phyloP scores from a whole-genome alignment of 2,329 filamentous ascomycete genomes.

The Aspergillus aculeatus region DNA sequence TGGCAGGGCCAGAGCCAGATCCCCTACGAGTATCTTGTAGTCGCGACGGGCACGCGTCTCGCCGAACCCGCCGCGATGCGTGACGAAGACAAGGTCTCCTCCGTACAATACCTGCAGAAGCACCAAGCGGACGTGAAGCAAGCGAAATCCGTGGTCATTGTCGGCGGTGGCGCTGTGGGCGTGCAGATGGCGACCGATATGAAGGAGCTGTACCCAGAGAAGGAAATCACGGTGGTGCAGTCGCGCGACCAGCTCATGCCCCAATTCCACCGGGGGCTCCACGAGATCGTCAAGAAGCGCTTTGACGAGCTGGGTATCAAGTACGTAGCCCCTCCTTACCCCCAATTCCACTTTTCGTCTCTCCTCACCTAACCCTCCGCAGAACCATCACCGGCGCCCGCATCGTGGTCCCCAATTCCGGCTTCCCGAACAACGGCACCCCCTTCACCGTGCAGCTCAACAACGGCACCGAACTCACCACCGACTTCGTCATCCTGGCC shows the following conservation, averaged over 20 bases:
- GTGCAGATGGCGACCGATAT: conserved; percentile 53
- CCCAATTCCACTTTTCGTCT: no score
- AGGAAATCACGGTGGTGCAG: conserved; percentile 50
- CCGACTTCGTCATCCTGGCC: conserved; percentile 45
- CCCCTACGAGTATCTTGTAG: conserved; percentile 34
- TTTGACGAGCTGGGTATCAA: conserved; percentile 35
- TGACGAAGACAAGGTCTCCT: conserved; percentile 34
- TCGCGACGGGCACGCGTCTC: conserved; percentile 37
- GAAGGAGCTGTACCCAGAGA: conserved; percentile 49
- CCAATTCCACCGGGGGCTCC: conserved; percentile 31
- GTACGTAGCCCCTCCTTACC: conserved; percentile 4
- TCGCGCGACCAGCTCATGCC: conserved; percentile 43
- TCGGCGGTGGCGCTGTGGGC: conserved; percentile 52
- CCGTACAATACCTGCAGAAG: conserved; percentile 32
- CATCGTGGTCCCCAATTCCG: conserved; percentile 25
- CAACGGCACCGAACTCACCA: conserved; percentile 33
- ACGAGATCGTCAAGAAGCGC: conserved; percentile 31
- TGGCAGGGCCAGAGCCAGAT: conserved; percentile 34
- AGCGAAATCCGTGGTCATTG: conserved; percentile 35
- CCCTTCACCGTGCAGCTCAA: conserved; percentile 31
- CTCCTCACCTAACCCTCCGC: neutral
- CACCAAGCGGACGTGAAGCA: conserved; percentile 32
- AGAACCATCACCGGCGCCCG: conserved; percentile 33
- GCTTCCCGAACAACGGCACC: conserved; percentile 28
- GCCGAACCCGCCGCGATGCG: conserved; percentile 35